A percentile compares a stretch with the other conserved stretches of the same genome.
These are phyloP conservation scores for Ceratonia siliqua DNA, from an alignment of 306 rosid genomes.

Conservation along the genomic window DNA sequence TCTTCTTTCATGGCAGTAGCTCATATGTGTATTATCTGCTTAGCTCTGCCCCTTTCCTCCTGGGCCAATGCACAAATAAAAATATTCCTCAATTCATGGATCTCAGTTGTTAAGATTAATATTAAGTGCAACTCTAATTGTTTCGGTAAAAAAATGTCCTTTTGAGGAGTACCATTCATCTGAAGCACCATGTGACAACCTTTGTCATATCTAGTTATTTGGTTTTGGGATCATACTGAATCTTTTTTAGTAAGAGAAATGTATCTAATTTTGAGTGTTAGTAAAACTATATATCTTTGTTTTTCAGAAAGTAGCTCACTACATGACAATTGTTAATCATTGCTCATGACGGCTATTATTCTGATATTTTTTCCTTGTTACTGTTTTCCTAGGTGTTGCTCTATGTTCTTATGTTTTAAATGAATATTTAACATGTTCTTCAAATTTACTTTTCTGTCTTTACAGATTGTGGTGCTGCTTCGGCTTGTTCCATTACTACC, in stretches of 20 bases:
- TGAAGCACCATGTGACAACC: neutral
- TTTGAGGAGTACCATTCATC: neutral
- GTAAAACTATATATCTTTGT: neutral
- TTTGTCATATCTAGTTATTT: neutral
- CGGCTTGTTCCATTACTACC: slow-evolving; percentile 95
- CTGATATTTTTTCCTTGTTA: neutral
- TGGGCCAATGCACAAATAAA: neutral
- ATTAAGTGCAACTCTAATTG: slow-evolving; percentile 1
- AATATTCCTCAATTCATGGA: neutral
- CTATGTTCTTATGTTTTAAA: slow-evolving; percentile 2
- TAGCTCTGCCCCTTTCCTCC: neutral
- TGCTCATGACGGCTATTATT: slow-evolving; percentile 9
- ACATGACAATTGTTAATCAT: neutral
- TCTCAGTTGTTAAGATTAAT: neutral
- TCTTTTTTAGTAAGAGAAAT: neutral
- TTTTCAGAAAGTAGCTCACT: neutral
- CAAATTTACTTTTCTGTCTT: slow-evolving; percentile 7
- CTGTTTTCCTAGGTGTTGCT: slow-evolving; percentile 6
- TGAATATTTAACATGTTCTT: neutral
- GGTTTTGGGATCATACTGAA: neutral
- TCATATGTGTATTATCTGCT: slow-evolving; percentile 1
- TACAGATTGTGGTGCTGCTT: slow-evolving; percentile 86
- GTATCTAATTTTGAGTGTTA: neutral
- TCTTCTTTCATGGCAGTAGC: neutral
- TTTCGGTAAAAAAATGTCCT: neutral